Base-by-base conservation (phyloP, 495 filamentous ascomycete species). In the Penicillium paradoxum region DNA sequence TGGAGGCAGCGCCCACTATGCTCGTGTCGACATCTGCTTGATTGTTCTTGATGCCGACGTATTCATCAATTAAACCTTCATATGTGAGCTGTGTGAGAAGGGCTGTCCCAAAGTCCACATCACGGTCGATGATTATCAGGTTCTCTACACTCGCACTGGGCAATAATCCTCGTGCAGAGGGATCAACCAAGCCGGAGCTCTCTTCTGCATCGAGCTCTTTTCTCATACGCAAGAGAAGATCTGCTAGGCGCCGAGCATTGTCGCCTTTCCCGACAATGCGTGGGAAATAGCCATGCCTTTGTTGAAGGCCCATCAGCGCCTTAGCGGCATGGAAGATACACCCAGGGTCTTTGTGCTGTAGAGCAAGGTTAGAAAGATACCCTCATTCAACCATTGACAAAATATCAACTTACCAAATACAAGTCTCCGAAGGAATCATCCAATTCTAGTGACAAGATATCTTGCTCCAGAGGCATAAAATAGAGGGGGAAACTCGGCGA, bases 261-360 rank as follows among this genome's bases (percentile, higher is more conserved):
- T 97, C 91, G 17, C 95, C 95, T 71, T 99, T 99, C 36, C 95
- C 95, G 37, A 95, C 84, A 58, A 99, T 95, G 7, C 91, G 83
- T 30, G 95, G 93, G 60, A 97, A 97, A 42, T 97, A 84, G 6
- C 95, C 95, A 69, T 97, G 84, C 54, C 84, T 83, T 64, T 90
- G 85, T 67, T 99, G 95, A 48, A 97, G 84, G 19, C 81, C 83
- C 95, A 99, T 97, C 49, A 99, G 76, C n/a, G 95, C 92, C 64
- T 86, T 86, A 39, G 95, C 90, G 46, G 91, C 79, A 19, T 93
- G 79, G 63, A 91, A 96, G 25, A 91, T 84, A 22, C 87, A 83
- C 2, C 91, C 95, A 19, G 91, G 89, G 67, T 97, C 90, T 76
- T 95, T 96, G 37, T 86, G 82, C 83, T 88, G 48, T 3, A 9